Conservation (phyloP, 2,329 filamentous ascomycete species). For the Aureobasidium leucospermi region DNA sequence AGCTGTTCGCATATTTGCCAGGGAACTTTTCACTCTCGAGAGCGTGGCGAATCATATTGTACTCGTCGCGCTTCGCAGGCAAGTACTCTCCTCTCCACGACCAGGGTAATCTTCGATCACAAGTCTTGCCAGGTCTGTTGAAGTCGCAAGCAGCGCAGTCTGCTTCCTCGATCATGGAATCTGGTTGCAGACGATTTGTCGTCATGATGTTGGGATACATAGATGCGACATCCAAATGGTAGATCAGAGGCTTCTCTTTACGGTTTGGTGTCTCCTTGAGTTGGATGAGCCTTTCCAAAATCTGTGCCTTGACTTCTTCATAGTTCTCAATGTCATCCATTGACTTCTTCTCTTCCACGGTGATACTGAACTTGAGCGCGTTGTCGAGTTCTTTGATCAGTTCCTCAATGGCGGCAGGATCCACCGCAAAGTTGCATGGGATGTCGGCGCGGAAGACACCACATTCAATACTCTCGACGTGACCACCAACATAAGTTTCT, state of each 20-base stretch:
- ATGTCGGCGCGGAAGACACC: conserved; percentile 96
- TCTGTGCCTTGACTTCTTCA: conserved; percentile 67
- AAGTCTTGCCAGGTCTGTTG: conserved; percentile 94
- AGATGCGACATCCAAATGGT: conserved; percentile 95
- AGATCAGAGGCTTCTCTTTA: conserved; percentile 81
- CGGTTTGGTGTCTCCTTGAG: conserved; percentile 79
- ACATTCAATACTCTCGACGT: conserved; percentile 98
- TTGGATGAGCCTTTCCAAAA: conserved; percentile 59
- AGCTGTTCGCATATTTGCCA: conserved; percentile 63
- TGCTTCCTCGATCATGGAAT: conserved; percentile 97
- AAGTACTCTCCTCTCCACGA: conserved; percentile 97
- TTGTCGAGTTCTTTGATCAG: conserved; percentile 78
- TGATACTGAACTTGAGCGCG: conserved; percentile 72
- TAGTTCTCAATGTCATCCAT: conserved; percentile 46
- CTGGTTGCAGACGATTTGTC: conserved; percentile 91
- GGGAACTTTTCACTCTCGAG: conserved; percentile 91
- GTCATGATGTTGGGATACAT: conserved; percentile 99
- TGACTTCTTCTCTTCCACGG: conserved; percentile 46
- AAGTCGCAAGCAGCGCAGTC: conserved; percentile 98
- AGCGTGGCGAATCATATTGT: conserved; percentile 95
- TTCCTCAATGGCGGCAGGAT: conserved; percentile 82
- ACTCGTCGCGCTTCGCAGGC: conserved; percentile 92
- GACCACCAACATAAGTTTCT: conserved; percentile 95
- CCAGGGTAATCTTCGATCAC: conserved; percentile 90
- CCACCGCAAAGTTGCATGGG: conserved; percentile 87